Evolutionary conservation across 257 asterid species (phyloP).

Genomic region (Capsicum baccatum): DNA sequence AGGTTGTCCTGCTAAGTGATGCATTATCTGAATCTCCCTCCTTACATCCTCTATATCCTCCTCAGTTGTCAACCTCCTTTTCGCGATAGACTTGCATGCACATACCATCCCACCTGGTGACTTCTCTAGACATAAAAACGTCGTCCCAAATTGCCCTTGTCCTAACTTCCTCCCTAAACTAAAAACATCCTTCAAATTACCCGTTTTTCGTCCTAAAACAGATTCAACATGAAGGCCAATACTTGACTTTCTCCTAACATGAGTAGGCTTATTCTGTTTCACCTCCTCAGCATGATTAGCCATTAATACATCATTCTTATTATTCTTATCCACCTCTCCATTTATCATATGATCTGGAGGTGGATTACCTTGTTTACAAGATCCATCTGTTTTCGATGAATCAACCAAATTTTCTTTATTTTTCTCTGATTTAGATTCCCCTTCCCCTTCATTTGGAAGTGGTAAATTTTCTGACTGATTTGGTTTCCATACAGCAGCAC

Average conservation of each 20-base stretch:
- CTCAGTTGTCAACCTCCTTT: slow-evolving; percentile 60
- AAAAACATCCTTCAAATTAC: slow-evolving; percentile 67
- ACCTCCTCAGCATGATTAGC: slow-evolving; percentile 29
- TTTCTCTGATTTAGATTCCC: slow-evolving; percentile 37
- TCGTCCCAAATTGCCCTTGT: slow-evolving; percentile 90
- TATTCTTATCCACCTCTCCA: slow-evolving; percentile 32
- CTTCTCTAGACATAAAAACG: slow-evolving; percentile 67
- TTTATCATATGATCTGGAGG: slow-evolving; percentile 50
- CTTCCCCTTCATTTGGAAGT: slow-evolving; percentile 42
- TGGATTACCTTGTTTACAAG: slow-evolving; percentile 47
- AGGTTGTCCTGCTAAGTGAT: slow-evolving; percentile 77
- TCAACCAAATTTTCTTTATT: slow-evolving; percentile 33
- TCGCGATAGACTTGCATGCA: slow-evolving; percentile 84
- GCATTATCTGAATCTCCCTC: slow-evolving; percentile 93
- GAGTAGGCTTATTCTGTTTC: slow-evolving; percentile 44
- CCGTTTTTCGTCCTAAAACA: slow-evolving; percentile 70
- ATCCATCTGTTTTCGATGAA: slow-evolving; percentile 36
- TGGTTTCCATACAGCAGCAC: slow-evolving; percentile 67
- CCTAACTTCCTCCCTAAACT: slow-evolving; percentile 77
- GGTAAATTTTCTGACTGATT: slow-evolving; percentile 57
- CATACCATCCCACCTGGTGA: slow-evolving; percentile 51
- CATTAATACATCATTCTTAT: background rate
- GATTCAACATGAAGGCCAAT: slow-evolving; percentile 71
- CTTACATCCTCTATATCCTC: slow-evolving; percentile 92
- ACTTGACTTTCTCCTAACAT: slow-evolving; percentile 62